These are phyloP conservation scores for Davidsoniella virescens DNA, from an alignment of 2,329 filamentous ascomycete species.

Conservation along the genomic window DNA sequence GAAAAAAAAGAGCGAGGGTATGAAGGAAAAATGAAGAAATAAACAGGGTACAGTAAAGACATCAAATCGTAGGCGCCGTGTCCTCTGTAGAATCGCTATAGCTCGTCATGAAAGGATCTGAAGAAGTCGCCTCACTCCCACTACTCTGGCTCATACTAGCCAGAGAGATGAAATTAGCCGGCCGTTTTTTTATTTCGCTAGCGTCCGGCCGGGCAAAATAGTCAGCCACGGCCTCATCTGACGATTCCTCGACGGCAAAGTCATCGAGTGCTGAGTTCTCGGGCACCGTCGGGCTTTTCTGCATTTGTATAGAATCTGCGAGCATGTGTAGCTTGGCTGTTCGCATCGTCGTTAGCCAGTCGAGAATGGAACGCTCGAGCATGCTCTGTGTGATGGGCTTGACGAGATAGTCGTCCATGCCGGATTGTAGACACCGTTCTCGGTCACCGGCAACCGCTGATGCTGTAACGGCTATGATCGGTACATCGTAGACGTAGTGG, in stretches of 20 bases:
- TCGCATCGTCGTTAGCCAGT: neutral
- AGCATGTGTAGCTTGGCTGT: too few relatives aligned
- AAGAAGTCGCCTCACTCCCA: neutral
- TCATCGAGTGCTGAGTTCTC: neutral
- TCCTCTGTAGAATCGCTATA: slow-evolving; percentile 1
- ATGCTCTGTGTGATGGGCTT: slow-evolving; percentile 47
- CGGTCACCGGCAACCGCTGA: slow-evolving; percentile 62
- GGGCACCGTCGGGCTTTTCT: neutral
- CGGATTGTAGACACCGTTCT: slow-evolving; percentile 56
- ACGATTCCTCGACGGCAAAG: neutral
- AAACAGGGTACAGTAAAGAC: neutral
- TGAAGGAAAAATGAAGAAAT: neutral
- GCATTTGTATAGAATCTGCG: too few relatives aligned
- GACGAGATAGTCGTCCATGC: slow-evolving; percentile 63
- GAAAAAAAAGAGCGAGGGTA: neutral
- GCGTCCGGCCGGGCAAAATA: neutral
- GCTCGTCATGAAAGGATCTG: neutral
- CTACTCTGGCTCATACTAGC: slow-evolving; percentile 7
- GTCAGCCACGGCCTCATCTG: neutral
- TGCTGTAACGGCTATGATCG: slow-evolving; percentile 70
- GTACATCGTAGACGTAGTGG: slow-evolving; percentile 41
- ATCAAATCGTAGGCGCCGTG: neutral
- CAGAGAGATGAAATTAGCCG: neutral
- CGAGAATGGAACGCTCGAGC: slow-evolving; percentile 8
- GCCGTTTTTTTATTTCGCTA: neutral